Conservation (phyloP, 108 stramenopile species). For the Pseudonitzschia multiseries region DNA sequence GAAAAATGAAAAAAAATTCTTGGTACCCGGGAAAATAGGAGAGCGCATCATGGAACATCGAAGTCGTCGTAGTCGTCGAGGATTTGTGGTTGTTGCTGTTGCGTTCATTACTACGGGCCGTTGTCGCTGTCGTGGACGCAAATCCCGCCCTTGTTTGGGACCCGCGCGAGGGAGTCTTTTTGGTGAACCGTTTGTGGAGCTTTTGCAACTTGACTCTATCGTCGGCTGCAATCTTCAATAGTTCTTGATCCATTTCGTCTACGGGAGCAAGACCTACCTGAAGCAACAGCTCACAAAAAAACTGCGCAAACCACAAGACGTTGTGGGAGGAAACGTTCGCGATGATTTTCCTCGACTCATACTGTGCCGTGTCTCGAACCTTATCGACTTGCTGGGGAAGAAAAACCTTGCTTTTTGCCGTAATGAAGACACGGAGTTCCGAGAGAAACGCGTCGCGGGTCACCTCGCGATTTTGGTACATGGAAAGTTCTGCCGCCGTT, state of each 20-base stretch:
- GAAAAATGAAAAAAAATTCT: conserved; percentile 84
- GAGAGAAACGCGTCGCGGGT: conserved; percentile 72
- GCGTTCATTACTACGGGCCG: conserved; percentile 25
- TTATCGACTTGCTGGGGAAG: conserved; percentile 43
- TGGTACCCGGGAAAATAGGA: conserved; percentile 74
- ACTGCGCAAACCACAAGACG: conserved; percentile 72
- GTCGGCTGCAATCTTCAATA: conserved; percentile 62
- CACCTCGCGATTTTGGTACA: conserved; percentile 80
- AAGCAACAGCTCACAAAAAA: conserved; percentile 73
- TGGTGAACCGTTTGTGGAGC: conserved; percentile 72
- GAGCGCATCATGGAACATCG: conserved; percentile 35
- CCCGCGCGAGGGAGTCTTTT: conserved; percentile 25
- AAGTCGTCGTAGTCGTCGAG: conserved; percentile 10
- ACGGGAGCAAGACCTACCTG: conserved; percentile 76
- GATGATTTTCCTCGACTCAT: conserved; percentile 51
- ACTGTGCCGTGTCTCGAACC: conserved; percentile 38
- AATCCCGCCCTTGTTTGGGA: conserved; percentile 46
- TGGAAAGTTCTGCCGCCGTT: conserved; percentile 39
- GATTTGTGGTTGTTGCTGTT: conserved; percentile 18
- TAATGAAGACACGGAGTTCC: conserved; percentile 71
- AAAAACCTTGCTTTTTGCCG: conserved; percentile 57
- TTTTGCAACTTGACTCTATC: conserved; percentile 54
- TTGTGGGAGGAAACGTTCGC: conserved; percentile 45
- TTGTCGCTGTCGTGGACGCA: conserved; percentile 26
- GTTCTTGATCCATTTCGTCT: conserved; percentile 77